Conservation (phyloP, 495 filamentous ascomycete species). For the Lichina pygmaea region DNA sequence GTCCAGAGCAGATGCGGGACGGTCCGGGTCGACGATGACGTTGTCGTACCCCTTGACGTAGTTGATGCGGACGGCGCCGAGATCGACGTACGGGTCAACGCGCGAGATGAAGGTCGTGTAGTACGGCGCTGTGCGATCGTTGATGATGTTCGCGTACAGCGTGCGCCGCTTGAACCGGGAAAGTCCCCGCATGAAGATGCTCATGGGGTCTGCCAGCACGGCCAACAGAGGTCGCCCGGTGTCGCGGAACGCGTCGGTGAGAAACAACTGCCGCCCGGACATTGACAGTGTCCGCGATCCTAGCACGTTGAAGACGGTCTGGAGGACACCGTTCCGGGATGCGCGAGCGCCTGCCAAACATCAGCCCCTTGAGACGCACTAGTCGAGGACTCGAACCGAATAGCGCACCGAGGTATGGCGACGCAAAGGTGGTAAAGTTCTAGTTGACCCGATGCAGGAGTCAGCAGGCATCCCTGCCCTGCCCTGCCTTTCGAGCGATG, state of each 20-base stretch:
- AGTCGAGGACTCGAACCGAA: neutral
- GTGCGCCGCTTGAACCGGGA: slow-evolving; percentile 41
- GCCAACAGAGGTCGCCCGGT: slow-evolving; percentile 54
- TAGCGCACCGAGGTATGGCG: slow-evolving; percentile 59
- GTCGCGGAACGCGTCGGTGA: slow-evolving; percentile 59
- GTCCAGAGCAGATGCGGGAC: slow-evolving; percentile 23
- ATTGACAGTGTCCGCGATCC: slow-evolving; percentile 49
- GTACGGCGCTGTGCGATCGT: slow-evolving; percentile 54
- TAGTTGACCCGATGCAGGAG: slow-evolving; percentile 6
- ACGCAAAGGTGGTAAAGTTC: slow-evolving; percentile 86
- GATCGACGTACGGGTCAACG: slow-evolving; percentile 43
- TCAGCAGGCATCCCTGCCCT: too few species aligned
- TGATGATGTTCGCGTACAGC: slow-evolving; percentile 63
- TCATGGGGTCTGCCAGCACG: slow-evolving; percentile 57
- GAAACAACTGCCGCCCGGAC: slow-evolving; percentile 71
- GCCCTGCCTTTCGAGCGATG: neutral
- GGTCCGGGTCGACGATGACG: slow-evolving; percentile 43
- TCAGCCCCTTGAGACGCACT: neutral
- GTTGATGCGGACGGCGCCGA: slow-evolving; percentile 36
- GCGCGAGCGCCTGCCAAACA: slow-evolving; percentile 16
- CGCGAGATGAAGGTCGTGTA: slow-evolving; percentile 57
- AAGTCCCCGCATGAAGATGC: slow-evolving; percentile 65
- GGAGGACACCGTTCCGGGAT: slow-evolving; percentile 37
- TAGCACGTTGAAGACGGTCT: slow-evolving; percentile 52
- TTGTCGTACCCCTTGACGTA: slow-evolving; percentile 47